These are phyloP conservation scores for Chenopodium quinoa DNA, from an alignment of 148 eudicot genomes.

Conservation along the genomic window DNA sequence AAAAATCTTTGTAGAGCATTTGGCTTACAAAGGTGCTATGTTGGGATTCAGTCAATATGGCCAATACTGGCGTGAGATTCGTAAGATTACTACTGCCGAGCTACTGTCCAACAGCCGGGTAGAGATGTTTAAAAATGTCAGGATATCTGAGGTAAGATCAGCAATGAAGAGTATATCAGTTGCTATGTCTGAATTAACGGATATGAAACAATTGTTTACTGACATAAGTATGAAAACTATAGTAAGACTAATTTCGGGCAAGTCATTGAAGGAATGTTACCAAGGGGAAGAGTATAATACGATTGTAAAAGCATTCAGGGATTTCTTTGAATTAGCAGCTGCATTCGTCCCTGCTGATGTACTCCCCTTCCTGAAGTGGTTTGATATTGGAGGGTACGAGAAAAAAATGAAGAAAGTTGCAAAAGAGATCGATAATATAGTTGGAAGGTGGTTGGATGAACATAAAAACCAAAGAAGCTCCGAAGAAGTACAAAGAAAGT, in stretches of 20 bases:
- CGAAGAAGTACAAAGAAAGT: background rate
- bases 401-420: slow-evolving; percentile 26
- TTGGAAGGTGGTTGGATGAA: slow-evolving; percentile 30
- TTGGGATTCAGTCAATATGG: slow-evolving; percentile 36
- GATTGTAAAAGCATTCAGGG: slow-evolving; percentile 22
- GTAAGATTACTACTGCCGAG: slow-evolving; percentile 29
- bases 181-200: slow-evolving; percentile 15
- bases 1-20: slow-evolving; percentile 9
- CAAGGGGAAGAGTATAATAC: slow-evolving; percentile 13
- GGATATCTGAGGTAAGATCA: slow-evolving; percentile 26
- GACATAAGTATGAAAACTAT: slow-evolving; percentile 33
- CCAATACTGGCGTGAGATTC: slow-evolving; percentile 42
- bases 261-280: slow-evolving; percentile 18
- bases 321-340: slow-evolving; percentile 24
- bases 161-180: slow-evolving; percentile 18
- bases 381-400: slow-evolving; percentile 40
- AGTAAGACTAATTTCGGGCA: slow-evolving; percentile 37
- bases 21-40: slow-evolving; percentile 38
- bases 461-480: slow-evolving; percentile 12
- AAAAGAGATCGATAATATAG: slow-evolving; percentile 20
- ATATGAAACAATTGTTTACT: slow-evolving; percentile 41
- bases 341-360: slow-evolving; percentile 27
- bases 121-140: slow-evolving; percentile 19
- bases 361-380: slow-evolving; percentile 28
- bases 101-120: slow-evolving; percentile 36